Evolutionary conservation across 2,329 filamentous ascomycete genomes (phyloP), one percentile per base, ranked within the genome.

Genomic region (Aureobasidium mangrovei): DNA sequence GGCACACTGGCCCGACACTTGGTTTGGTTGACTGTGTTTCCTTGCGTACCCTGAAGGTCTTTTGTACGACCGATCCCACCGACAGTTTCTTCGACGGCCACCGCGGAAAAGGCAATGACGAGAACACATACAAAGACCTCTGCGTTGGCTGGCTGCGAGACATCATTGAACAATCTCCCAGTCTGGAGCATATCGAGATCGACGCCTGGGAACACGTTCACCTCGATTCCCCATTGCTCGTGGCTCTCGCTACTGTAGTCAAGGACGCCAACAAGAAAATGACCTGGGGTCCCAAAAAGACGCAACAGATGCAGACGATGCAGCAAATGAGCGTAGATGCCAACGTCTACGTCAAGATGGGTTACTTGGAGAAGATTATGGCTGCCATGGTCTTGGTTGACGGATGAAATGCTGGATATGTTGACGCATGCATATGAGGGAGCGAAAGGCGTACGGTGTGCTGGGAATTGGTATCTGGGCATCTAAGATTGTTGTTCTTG

Each of bases 1-100:
- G 87, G 83, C 79, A 82, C 1, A 82, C 88, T 9, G 83, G 83
- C 59, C 70, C 77, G 4, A 75, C 76, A 1, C 73, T 90, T 0
- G 85, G 85, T 0, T 73, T 91, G 5, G 60, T 65, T 1, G 82
- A 87, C 48, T 85, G 82, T 65, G 68, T 69, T 55, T 80, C 75
- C 45, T 77, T 86, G 24, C 74, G 77, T 31, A 74, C 72, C 10
- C 66, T 91, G 45, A 80, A 77, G 28, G 77, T 91, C 8, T 33
- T 86, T 86, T 63, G 80, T 89, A 27, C 82, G 90, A 80, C 79
- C 59, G 86, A 91, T 62, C 85, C 86, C 0, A 85, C 71, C 48
- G 67, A 82, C 51, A 76, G 74, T 29, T 71, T 82, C 24, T 88
- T 87, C 61, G 78, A 80, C 53, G 85, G 84, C 0, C 90, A 85